Conservation (phyloP, 2,329 filamentous ascomycete species). For the Waltergamsia citrina region DNA sequence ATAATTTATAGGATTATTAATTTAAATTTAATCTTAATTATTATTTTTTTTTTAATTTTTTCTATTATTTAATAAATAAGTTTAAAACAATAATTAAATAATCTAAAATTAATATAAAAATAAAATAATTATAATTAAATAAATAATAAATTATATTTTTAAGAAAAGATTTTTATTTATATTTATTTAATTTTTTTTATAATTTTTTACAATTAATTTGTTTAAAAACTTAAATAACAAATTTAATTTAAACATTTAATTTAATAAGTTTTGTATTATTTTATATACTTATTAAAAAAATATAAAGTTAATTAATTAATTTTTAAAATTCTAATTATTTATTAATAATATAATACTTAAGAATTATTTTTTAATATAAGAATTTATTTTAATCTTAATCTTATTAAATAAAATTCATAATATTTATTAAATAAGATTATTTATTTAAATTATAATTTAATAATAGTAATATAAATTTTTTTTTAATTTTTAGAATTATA, state of each 20-base stretch:
- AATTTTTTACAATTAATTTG: neutral
- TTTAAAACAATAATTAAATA: neutral
- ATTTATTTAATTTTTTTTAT: neutral
- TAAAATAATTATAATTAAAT: neutral
- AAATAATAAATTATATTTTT: conserved; percentile 6
- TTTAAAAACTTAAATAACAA: too few relatives aligned
- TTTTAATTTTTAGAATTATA: conserved; percentile 6
- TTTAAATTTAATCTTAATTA: neutral
- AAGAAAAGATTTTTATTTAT: conserved; percentile 1
- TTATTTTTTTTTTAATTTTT: too few relatives aligned
- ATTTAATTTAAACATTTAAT: conserved; percentile 1
- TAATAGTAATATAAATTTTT: neutral
- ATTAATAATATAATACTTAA: neutral
- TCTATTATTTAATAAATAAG: neutral
- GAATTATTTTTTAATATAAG: neutral
- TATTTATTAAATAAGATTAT: too few relatives aligned
- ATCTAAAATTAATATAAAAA: conserved; percentile 1
- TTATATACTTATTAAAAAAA: neutral
- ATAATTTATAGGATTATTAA: conserved; percentile 4
- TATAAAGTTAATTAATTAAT: neutral
- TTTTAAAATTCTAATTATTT: neutral
- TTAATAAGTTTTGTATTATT: neutral
- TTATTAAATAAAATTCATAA: conserved; percentile 2
- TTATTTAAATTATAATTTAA: too few relatives aligned
- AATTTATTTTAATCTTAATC: neutral